Conservation (phyloP, 192 early-diverging fungal genomes). For the Allomyces macrogynus region DNA sequence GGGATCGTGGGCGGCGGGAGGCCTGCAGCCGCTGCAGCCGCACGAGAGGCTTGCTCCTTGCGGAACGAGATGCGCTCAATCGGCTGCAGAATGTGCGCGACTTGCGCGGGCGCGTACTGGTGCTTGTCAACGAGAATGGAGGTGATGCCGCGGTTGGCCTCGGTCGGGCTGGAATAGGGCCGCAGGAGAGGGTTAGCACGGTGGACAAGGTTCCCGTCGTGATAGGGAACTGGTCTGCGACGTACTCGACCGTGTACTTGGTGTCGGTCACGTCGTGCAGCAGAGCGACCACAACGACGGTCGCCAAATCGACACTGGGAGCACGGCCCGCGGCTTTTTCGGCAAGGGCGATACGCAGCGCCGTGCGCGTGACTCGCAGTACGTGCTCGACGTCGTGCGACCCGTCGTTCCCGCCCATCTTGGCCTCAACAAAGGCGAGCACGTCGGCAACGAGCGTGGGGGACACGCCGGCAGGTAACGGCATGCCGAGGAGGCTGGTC, state of each 20-base stretch:
- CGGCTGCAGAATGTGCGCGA: background rate
- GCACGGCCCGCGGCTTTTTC: background rate
- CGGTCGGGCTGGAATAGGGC: background rate
- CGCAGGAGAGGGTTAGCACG: too few species aligned
- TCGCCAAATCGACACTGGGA: background rate
- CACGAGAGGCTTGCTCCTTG: background rate
- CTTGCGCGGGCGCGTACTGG: background rate
- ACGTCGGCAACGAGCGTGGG: background rate
- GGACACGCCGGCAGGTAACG: background rate
- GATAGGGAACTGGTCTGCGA: background rate
- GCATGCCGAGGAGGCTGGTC: background rate
- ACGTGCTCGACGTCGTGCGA: slow-evolving; percentile 5
- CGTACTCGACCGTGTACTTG: slow-evolving; percentile 7
- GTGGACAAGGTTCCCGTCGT: too few species aligned
- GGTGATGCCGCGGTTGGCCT: background rate
- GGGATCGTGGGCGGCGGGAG: background rate
- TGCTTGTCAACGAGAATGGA: background rate
- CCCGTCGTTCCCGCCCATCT: background rate
- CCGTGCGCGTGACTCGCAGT: background rate
- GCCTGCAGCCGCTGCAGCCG: background rate
- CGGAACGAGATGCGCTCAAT: background rate
- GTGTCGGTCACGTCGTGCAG: slow-evolving; percentile 13
- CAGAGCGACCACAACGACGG: slow-evolving; percentile 7
- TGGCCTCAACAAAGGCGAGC: background rate
- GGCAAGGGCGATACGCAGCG: background rate